Evolutionary conservation across 495 filamentous ascomycete genomes (phyloP), one percentile per base, ranked within the genome.

Genomic region (Parmelia sp.): DNA sequence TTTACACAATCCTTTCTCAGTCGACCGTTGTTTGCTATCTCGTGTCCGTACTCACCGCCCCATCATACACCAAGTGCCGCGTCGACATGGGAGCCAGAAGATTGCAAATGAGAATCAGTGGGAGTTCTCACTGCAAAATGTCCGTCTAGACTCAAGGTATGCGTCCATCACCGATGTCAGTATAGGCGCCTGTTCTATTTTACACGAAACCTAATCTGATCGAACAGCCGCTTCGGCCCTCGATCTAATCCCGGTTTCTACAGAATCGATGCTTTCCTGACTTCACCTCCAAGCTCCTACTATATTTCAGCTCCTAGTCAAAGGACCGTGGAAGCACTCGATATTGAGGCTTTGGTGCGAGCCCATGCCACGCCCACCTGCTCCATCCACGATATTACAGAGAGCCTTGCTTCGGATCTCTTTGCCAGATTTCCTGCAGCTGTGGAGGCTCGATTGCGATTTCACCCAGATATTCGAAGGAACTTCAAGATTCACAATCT

Each of bases 391-490:
- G 31, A 44, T 3, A 33, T 37, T 31, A 31, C n/a, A 36, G 53
- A 37, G 6, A 14, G 25, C 11, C 51, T 63, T 21, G 40, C 40
- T 44, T 27, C 61, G 21, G 31, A 40, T 44, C 27, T 63, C n/a
- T 11, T 47, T 15, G 53, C 61, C 21, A 37, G 27, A 14, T 58
- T 44, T 44, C 39, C 61, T 23, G 42, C 39, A 27, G 61, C 61
- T 33, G 4, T 19, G 5, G 27, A 19, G 1, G n/a, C 25, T 23
- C 1, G 2, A 5, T 33, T 51, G 17, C 0, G 0, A 1, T 58
- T 33, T n/a, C 7, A 12, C 5, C 53, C 27, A 23, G 3, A 47
- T 44, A 45, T 57, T 23, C 23, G 4, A 15, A 19, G 4, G 12
- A 36, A 6, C 14, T 45, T 36, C 10, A 7, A 1, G 15, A n/a